These are phyloP conservation scores for Podaxis carcinomalis DNA, from an alignment of 768 basidiomycete species.

Conservation along the genomic window DNA sequence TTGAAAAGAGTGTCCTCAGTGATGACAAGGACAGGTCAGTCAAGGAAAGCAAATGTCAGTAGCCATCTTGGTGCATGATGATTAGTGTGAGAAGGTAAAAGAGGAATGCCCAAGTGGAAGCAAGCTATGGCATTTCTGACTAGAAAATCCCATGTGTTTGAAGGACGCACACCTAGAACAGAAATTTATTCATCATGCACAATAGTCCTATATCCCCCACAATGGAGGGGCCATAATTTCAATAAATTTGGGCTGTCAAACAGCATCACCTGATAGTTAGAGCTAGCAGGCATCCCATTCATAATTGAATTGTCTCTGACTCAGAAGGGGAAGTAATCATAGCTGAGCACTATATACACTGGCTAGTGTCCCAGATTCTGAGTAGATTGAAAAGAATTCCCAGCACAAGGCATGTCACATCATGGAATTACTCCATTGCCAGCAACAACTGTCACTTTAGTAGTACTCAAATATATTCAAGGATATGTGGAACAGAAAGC, in stretches of 20 bases:
- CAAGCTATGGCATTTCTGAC: too few species aligned
- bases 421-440: background rate
- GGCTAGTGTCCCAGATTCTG: background rate
- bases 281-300: background rate
- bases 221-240: background rate
- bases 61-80: too few species aligned
- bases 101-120: too few species aligned
- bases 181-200: too few species aligned
- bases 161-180: too few species aligned
- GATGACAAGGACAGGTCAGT: too few species aligned
- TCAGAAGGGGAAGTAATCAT: background rate
- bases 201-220: too few species aligned
- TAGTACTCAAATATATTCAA: background rate
- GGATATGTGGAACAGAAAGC: background rate
- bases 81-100: too few species aligned
- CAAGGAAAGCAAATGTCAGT: too few species aligned
- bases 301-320: background rate
- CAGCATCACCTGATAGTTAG: background rate
- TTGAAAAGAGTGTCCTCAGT: too few species aligned
- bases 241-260: background rate
- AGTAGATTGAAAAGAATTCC: background rate
- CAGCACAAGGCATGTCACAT: background rate
- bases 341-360: background rate
- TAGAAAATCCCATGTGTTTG: too few species aligned
- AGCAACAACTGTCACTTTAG: background rate